phyloP scores from a whole-genome alignment of 1,139 yeast genomes.

The Yamadazyma spencermartinsiae region DNA sequence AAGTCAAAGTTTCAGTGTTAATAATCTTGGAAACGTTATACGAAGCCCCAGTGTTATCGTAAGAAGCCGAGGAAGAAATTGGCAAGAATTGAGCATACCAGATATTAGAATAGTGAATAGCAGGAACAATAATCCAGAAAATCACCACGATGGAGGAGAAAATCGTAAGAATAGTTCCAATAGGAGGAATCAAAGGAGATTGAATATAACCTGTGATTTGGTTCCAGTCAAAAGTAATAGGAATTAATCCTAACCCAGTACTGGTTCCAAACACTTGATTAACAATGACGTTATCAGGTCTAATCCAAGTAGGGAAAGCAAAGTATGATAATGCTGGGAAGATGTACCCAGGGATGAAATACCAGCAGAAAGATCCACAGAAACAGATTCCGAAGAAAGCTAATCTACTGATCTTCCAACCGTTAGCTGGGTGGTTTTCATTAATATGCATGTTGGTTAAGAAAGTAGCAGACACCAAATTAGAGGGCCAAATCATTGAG shows the following conservation, averaged over 20 bases:
- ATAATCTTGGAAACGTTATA: conserved; percentile 47
- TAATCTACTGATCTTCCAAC: conserved; percentile 43
- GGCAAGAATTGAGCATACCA: conserved; percentile 49
- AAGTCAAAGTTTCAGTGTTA: conserved; percentile 31
- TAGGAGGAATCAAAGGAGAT: conserved; percentile 70
- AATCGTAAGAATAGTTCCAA: conserved; percentile 54
- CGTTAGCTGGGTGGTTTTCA: conserved; percentile 54
- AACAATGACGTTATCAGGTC: conserved; percentile 46
- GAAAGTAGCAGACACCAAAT: conserved; percentile 45
- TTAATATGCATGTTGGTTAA: conserved; percentile 62
- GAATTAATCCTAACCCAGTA: conserved; percentile 64
- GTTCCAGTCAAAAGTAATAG: conserved; percentile 50
- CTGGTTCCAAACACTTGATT: conserved; percentile 63
- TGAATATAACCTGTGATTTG: conserved; percentile 56
- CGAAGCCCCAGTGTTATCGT: conserved; percentile 33
- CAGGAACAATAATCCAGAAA: conserved; percentile 45
- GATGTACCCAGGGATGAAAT: conserved; percentile 46
- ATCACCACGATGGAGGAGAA: conserved; percentile 43
- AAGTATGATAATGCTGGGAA: conserved; percentile 38
- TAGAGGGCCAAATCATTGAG: conserved; percentile 68
- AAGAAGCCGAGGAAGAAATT: conserved; percentile 40
- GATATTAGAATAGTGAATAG: conserved; percentile 40
- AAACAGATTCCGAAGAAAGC: conserved; percentile 31
- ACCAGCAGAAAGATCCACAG: conserved; percentile 32
- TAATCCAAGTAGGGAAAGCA: conserved; percentile 45